Evolutionary conservation across 148 eudicot species (phyloP).

Genomic region (Heliamphora exappendiculata): DNA sequence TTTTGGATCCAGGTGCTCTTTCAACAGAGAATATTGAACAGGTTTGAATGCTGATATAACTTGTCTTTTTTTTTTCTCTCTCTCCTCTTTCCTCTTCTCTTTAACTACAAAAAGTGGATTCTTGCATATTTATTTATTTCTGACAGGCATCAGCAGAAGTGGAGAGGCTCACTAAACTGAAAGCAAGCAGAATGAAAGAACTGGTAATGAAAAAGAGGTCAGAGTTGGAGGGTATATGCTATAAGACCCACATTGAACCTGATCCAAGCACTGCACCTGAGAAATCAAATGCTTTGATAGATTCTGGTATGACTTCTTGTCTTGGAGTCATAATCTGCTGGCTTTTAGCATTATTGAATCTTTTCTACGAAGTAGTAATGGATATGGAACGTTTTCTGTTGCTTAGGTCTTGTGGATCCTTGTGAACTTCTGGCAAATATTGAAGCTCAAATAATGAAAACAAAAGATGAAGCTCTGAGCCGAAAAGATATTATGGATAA

Average conservation of each 20-base stretch:
- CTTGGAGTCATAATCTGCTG: background rate
- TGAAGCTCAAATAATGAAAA: conserved; percentile 50
- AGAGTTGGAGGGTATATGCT: conserved; percentile 56
- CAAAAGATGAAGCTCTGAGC: conserved; percentile 56
- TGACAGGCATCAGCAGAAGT: conserved; percentile 59
- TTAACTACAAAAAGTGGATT: background rate
- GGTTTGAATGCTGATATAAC: conserved; percentile 16
- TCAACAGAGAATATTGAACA: conserved; percentile 40
- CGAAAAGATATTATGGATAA: conserved; percentile 61
- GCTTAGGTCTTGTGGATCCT: conserved; percentile 64
- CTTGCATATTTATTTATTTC: conserved; percentile 1
- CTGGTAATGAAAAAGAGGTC: conserved; percentile 54
- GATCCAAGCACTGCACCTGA: conserved; percentile 64
- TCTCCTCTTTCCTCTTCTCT: background rate
- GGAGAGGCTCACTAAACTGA: conserved; percentile 56
- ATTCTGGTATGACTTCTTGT: conserved; percentile 40
- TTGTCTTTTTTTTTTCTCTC: background rate
- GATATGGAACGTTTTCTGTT: background rate
- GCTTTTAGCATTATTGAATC: background rate
- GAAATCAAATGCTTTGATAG: conserved; percentile 59
- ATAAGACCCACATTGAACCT: conserved; percentile 45
- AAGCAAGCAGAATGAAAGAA: conserved; percentile 64
- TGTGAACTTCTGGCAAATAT: conserved; percentile 56
- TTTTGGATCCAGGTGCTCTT: conserved; percentile 40
- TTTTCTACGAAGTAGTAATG: background rate